phyloP scores from a whole-genome alignment of 805 yeast species.

The Wickerhamomyces sydowiorum region DNA sequence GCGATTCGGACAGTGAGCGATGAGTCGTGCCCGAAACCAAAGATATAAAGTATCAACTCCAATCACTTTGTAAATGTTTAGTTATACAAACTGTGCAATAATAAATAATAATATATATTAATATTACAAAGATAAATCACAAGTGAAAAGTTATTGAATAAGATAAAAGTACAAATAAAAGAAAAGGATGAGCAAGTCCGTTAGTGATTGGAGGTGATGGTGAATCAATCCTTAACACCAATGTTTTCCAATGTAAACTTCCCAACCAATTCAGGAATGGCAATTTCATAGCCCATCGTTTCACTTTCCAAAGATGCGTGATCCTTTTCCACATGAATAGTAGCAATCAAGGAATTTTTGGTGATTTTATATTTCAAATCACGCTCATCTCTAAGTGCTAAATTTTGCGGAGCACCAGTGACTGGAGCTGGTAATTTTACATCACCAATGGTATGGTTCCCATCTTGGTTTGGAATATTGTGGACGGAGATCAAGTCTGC shows the following conservation, averaged over 20 bases:
- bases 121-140: neutral
- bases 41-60: neutral
- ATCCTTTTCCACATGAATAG: constrained; percentile 70
- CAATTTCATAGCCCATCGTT: constrained; percentile 61
- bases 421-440: constrained; percentile 39
- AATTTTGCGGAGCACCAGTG: constrained; percentile 5
- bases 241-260: constrained; percentile 10
- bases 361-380: constrained; percentile 49
- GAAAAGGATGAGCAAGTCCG: too few relatives aligned
- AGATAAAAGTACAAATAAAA: too few relatives aligned
- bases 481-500: constrained; percentile 55
- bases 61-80: too few relatives aligned
- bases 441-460: constrained; percentile 24
- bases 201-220: too few relatives aligned
- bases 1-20: neutral
- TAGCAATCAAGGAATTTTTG: constrained; percentile 54
- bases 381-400: constrained; percentile 22
- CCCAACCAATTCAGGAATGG: constrained; percentile 54
- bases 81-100: too few relatives aligned
- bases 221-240: constrained; percentile 13
- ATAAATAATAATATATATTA: neutral
- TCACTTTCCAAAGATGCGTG: constrained; percentile 38
- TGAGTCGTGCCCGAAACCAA: neutral
- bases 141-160: too few relatives aligned
- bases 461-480: constrained; percentile 23